phyloP scores from a whole-genome alignment of 345 rosid genomes.

The Lepidium didymum region DNA sequence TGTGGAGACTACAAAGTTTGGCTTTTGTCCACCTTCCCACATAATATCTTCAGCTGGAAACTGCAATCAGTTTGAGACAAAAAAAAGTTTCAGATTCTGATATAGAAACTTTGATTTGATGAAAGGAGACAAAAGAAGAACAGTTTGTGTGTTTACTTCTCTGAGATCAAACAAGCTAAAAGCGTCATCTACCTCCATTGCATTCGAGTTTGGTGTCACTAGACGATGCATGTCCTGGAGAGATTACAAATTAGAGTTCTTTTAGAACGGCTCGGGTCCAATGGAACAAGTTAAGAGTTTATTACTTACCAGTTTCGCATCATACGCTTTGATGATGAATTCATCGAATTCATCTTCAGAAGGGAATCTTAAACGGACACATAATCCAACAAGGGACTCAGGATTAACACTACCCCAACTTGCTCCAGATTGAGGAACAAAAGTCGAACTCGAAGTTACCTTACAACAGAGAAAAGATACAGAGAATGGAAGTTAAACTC shows the following conservation, averaged over 20 bases:
- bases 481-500: background rate
- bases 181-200: background rate
- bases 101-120: background rate
- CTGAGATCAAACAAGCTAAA: slow-evolving; percentile 1
- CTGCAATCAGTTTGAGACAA: background rate
- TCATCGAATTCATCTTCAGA: background rate
- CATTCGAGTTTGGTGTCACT: background rate
- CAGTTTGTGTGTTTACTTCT: slow-evolving; percentile 1
- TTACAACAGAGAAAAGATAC: background rate
- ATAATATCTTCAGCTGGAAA: background rate
- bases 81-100: background rate
- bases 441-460: background rate
- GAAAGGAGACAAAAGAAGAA: background rate
- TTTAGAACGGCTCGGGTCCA: background rate
- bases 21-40: background rate
- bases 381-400: background rate
- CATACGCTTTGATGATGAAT: slow-evolving; percentile 7
- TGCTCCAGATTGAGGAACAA: background rate
- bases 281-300: background rate
- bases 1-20: background rate
- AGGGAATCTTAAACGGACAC: background rate
- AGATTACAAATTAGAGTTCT: background rate
- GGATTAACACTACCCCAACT: slow-evolving; percentile 4
- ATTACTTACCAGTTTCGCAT: background rate
- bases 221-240: slow-evolving; percentile 5